Evolutionary conservation across 805 yeast species (phyloP), one percentile per base, ranked within the genome.

Genomic region (Alloascoidea hylecoeti): DNA sequence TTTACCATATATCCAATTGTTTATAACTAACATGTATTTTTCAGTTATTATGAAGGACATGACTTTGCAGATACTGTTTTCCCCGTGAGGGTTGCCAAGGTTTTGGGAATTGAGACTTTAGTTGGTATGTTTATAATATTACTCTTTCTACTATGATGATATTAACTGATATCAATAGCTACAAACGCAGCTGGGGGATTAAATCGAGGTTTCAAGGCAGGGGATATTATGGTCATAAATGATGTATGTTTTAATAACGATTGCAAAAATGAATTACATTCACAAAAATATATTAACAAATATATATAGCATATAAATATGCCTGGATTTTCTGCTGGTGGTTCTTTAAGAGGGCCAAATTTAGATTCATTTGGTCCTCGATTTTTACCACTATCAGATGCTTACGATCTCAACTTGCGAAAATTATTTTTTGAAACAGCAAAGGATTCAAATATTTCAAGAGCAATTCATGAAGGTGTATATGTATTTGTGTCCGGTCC

Each of bases 101-200:
- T 61, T 33, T 58, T 88, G 48, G 84, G 79, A 0, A 74, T 78
- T 18, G 56, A 64, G 35, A 63, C 66, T 2, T 63, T 89, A 34
- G 63, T 89, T 16, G 94, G 79, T 5, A 15, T 37, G 18, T 2
- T 17, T 13, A 9, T 14, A 16, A 9, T 2, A 14, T 13, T 23
- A 23, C 15, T 4, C 12, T n/a, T 5, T 14, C 40, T n/a, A 39
- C 14, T 16, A 16, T 36, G 18, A 15, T 15, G 15, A 1, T 13
- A 4, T 12, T 13, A 40, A 13, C 35, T 17, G 12, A 15, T 14
- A 13, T 15, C 36, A 14, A 16, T 35, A 19, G 55, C 49, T 9
- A 89, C 97, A n/a, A 89, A 89, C 57, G 98, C 98, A 1, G 94
- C 96, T 2, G 98, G 97, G 35, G 96, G 96, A 1, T 56, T 81